A percentile compares a stretch with the other conserved stretches of the same genome.
phyloP scores from a whole-genome alignment of 1,139 yeast species.

The Yamadazyma atlantica region DNA sequence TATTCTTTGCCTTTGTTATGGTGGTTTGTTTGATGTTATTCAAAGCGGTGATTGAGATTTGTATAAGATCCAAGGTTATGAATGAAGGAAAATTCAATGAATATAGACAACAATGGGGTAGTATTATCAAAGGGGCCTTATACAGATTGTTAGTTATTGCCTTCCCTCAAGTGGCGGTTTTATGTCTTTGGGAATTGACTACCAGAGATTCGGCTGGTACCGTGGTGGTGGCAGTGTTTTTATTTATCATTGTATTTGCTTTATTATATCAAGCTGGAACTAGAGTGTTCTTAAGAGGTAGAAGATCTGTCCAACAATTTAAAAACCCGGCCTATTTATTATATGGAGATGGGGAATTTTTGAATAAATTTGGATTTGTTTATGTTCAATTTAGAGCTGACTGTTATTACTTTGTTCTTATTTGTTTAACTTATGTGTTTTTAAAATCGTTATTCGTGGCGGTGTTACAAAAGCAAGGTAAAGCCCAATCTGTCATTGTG shows the following conservation, averaged over 20 bases:
- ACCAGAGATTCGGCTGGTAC: constrained; percentile 82
- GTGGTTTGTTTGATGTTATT: constrained; percentile 63
- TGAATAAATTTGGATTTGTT: constrained; percentile 89
- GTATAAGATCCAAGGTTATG: constrained; percentile 60
- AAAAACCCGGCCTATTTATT: constrained; percentile 91
- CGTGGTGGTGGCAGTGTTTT: constrained; percentile 72
- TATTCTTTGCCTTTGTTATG: constrained; percentile 75
- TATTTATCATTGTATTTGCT: constrained; percentile 55
- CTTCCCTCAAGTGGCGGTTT: constrained; percentile 79
- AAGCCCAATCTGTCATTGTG: constrained; percentile 74
- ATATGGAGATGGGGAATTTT: constrained; percentile 77
- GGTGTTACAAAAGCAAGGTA: constrained; percentile 76
- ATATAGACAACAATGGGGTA: constrained; percentile 78
- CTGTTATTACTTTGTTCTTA: constrained; percentile 75
- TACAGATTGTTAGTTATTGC: constrained; percentile 80
- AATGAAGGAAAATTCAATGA: constrained; percentile 67
- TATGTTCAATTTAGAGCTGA: constrained; percentile 91
- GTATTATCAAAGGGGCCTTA: constrained; percentile 81
- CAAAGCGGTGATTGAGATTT: constrained; percentile 73
- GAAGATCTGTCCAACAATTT: constrained; percentile 66
- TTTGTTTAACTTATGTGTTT: constrained; percentile 63
- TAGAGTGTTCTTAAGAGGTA: constrained; percentile 70
- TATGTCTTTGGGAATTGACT: constrained; percentile 89
- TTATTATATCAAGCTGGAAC: constrained; percentile 72
- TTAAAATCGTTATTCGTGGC: constrained; percentile 84